These are phyloP conservation scores for Bassia scoparia DNA, from an alignment of 148 eudicot genomes.

Conservation along the genomic window DNA sequence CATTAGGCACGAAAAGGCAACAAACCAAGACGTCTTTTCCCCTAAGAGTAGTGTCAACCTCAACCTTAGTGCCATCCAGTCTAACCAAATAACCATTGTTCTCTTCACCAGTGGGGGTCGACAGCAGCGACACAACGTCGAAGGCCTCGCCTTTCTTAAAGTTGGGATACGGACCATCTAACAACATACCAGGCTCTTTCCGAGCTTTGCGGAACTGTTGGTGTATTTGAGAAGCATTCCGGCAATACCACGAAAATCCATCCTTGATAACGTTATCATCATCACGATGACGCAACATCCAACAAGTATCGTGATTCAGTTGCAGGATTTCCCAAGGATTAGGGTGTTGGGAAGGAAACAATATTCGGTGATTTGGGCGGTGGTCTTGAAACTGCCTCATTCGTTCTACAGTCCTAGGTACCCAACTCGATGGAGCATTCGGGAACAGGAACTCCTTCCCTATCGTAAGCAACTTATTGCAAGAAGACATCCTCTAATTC, in stretches of 20 bases:
- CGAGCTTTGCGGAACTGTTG: too few relatives aligned
- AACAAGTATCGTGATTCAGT: too few relatives aligned
- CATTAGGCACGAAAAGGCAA: not conserved
- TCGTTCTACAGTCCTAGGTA: not conserved
- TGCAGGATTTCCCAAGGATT: too few relatives aligned
- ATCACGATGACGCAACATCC: too few relatives aligned
- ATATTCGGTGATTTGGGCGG: not conserved
- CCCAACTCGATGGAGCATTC: conserved; percentile 1
- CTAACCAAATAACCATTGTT: too few relatives aligned
- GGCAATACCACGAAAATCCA: too few relatives aligned
- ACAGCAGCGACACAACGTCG: not conserved
- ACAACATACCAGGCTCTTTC: too few relatives aligned
- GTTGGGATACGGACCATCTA: too few relatives aligned
- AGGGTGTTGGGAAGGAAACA: not conserved
- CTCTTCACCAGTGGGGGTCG: not conserved
- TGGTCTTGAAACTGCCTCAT: not conserved
- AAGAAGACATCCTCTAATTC: not conserved
- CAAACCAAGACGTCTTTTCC: conserved; percentile 9
- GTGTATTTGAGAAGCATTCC: too few relatives aligned
- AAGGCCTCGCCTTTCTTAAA: not conserved
- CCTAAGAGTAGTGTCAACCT: not conserved
- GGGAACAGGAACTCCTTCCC: not conserved
- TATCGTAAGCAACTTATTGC: not conserved
- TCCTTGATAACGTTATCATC: too few relatives aligned
- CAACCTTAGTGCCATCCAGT: too few relatives aligned